Evolutionary conservation across 1,284 basidiomycete genomes (phyloP).

Genomic region (Boletellus deceptivus): DNA sequence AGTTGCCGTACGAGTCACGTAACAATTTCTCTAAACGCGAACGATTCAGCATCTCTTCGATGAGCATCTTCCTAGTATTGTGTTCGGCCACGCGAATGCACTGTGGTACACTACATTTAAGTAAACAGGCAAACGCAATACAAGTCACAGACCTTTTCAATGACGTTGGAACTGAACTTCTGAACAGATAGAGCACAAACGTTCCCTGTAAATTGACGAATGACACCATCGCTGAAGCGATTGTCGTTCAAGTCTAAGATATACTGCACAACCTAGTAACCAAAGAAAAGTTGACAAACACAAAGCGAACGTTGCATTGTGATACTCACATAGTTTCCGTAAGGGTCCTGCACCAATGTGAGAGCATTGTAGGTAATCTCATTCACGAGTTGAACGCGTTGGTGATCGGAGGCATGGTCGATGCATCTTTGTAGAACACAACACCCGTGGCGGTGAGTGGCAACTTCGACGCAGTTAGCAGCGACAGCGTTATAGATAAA

Average conservation of each 20-base stretch:
- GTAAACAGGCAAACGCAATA: not conserved
- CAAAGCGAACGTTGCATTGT: not conserved
- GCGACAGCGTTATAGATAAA: constrained; percentile 99
- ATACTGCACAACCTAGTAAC: constrained; percentile 84
- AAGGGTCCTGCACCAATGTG: constrained; percentile 98
- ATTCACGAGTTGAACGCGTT: constrained; percentile 94
- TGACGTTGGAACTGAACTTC: constrained; percentile 96
- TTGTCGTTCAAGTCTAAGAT: constrained; percentile 98
- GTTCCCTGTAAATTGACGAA: constrained; percentile 97
- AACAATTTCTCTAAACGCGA: constrained; percentile 94
- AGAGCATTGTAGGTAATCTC: constrained; percentile 99
- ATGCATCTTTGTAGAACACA: constrained; percentile 98
- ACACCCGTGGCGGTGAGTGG: constrained; percentile 98
- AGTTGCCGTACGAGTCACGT: constrained; percentile 93
- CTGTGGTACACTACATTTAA: constrained; percentile 40
- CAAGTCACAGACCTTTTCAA: constrained; percentile 71
- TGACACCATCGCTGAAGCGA: constrained; percentile 95
- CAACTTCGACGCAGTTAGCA: constrained; percentile 98
- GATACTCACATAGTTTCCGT: constrained; percentile 85
- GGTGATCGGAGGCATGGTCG: constrained; percentile 95
- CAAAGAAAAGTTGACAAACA: not conserved
- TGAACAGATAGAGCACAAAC: constrained; percentile 97
- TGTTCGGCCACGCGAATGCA: constrained; percentile 98
- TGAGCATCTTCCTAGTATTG: constrained; percentile 89
- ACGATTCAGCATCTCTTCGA: constrained; percentile 94